Percentiles rank a stretch among this genome's conserved stretches.
These are phyloP conservation scores for Phaeodactylum tricornutum DNA, from an alignment of 108 stramenopile genomes.

Conservation along the genomic window DNA sequence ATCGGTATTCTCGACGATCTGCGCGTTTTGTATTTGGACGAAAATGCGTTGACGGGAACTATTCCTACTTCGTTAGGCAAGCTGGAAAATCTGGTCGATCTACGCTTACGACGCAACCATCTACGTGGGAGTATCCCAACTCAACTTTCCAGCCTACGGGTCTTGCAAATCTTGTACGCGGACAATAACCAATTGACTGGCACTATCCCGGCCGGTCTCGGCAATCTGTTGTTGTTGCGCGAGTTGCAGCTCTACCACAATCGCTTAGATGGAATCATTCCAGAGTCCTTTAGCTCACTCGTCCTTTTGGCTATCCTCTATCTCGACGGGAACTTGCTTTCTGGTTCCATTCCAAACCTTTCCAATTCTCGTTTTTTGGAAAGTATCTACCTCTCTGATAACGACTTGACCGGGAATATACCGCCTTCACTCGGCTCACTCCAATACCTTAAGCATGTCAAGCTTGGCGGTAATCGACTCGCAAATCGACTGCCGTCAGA, in stretches of 20 bases:
- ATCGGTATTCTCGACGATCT: conserved; percentile 9
- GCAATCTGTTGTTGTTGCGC: conserved; percentile 17
- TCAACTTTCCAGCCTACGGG: not conserved
- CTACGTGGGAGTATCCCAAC: conserved; percentile 13
- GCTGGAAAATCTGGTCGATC: conserved; percentile 1
- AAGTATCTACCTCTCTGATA: not conserved
- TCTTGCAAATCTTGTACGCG: not conserved
- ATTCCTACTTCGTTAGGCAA: conserved; percentile 7
- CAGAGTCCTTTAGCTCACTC: conserved; percentile 18
- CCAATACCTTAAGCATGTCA: not conserved
- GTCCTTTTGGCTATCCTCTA: conserved; percentile 32
- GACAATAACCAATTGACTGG: conserved; percentile 1
- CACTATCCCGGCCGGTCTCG: not conserved
- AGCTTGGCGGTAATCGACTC: not conserved
- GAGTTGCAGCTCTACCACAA: conserved; percentile 66
- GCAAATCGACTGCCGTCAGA: conserved; percentile 35
- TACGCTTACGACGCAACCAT: conserved; percentile 13
- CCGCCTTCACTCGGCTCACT: not conserved
- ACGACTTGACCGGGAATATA: not conserved
- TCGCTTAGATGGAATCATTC: conserved; percentile 62
- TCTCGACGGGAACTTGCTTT: conserved; percentile 43
- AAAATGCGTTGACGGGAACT: conserved; percentile 1
- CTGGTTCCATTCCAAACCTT: conserved; percentile 35
- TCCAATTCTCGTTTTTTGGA: not conserved
- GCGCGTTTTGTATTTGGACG: conserved; percentile 2